Conservation (phyloP, 257 asterid genomes). For the Rubia yunnanensis region DNA sequence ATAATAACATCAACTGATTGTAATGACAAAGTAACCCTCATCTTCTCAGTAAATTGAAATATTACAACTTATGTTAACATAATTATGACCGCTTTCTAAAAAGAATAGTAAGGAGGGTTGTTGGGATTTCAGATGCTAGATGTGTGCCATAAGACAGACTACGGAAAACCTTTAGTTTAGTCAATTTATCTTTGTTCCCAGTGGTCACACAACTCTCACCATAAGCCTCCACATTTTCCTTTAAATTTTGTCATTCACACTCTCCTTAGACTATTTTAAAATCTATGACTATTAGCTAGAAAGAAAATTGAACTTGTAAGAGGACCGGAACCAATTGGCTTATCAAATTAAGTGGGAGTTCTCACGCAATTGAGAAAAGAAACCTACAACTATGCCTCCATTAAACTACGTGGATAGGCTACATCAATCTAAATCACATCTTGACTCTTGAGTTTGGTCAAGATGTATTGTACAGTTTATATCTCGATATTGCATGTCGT, state of each 20-base stretch:
- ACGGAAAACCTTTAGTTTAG: neutral
- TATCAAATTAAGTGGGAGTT: neutral
- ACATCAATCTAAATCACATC: neutral
- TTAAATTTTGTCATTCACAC: neutral
- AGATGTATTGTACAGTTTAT: neutral
- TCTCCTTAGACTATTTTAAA: neutral
- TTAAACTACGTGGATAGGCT: neutral
- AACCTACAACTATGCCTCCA: neutral
- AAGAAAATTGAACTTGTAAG: neutral
- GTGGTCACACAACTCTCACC: neutral
- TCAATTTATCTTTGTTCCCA: neutral
- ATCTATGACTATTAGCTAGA: neutral
- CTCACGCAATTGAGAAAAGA: neutral
- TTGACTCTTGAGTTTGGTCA: neutral
- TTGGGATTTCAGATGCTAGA: neutral
- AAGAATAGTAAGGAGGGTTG: neutral
- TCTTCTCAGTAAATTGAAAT: neutral
- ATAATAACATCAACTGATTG: neutral
- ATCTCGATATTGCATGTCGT: neutral
- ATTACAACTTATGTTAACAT: neutral
- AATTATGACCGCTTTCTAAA: neutral
- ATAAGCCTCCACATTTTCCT: neutral
- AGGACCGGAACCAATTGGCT: neutral
- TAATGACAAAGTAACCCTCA: neutral
- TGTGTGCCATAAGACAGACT: neutral